Percentiles rank a stretch among this genome's conserved stretches.
Evolutionary conservation across 306 rosid genomes (phyloP).

Genomic region (Arachis stenosperma): DNA sequence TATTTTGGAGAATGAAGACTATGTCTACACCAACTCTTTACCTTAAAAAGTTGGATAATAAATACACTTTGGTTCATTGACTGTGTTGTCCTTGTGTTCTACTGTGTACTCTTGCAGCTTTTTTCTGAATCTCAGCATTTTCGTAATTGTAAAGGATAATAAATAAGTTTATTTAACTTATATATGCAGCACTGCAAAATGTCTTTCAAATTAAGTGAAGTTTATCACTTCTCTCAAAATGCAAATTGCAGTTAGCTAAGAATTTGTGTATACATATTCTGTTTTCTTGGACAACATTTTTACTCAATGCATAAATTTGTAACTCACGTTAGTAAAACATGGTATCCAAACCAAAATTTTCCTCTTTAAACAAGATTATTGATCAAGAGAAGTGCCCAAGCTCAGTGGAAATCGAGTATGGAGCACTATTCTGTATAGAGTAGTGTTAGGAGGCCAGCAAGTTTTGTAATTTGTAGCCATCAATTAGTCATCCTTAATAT

Average conservation of each 20-base stretch:
- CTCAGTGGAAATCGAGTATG: no score
- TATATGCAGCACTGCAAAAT: neutral
- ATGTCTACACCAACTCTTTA: conserved; percentile 65
- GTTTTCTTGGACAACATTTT: no score
- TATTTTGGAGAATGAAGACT: conserved; percentile 64
- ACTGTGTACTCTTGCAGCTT: neutral
- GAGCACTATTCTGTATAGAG: no score
- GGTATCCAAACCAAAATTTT: no score
- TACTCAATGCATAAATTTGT: no score
- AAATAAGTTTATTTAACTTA: neutral
- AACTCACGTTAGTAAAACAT: no score
- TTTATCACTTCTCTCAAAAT: neutral
- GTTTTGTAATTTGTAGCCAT: no score
- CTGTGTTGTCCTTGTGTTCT: conserved; percentile 14
- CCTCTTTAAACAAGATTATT: neutral
- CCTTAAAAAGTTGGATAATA: conserved; percentile 39
- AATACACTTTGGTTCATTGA: conserved; percentile 8
- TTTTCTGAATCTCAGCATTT: conserved; percentile 9
- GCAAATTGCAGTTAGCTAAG: no score
- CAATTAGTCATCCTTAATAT: no score
- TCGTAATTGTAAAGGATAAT: conserved; percentile 30
- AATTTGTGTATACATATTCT: no score
- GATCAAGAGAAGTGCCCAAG: neutral
- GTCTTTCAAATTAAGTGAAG: neutral
- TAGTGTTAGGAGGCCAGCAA: no score